These are phyloP conservation scores for Rhodomyrtus psidioides DNA, from an alignment of 441 rosid genomes.

Conservation along the genomic window DNA sequence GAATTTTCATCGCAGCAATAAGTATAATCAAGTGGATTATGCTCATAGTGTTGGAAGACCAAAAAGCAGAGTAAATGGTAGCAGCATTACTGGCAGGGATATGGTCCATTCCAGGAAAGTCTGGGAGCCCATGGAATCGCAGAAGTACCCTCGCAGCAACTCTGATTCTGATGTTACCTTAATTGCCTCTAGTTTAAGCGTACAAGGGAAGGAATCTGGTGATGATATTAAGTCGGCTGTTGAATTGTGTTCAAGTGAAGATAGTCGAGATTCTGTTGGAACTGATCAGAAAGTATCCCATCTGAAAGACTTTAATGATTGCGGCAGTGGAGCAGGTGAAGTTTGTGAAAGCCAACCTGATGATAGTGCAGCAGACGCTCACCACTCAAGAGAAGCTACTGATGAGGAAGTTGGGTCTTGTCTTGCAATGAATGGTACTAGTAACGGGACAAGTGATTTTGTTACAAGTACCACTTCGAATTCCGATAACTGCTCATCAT, in stretches of 20 bases:
- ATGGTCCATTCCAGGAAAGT: constrained; percentile 38
- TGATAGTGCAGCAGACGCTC: constrained; percentile 18
- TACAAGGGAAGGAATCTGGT: constrained; percentile 23
- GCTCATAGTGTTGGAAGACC: constrained; percentile 44
- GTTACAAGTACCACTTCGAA: constrained; percentile 39
- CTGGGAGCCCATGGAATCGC: constrained; percentile 70
- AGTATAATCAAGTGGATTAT: constrained; percentile 43
- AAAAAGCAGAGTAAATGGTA: constrained; percentile 34
- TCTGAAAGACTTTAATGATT: constrained; percentile 15
- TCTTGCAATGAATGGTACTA: constrained; percentile 12
- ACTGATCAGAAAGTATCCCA: constrained; percentile 19
- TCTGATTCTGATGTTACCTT: constrained; percentile 46
- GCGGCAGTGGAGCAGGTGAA: constrained; percentile 14
- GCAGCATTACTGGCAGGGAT: constrained; percentile 34
- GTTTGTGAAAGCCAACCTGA: constrained; percentile 14
- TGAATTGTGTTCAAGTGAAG: constrained; percentile 25
- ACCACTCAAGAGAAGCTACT: constrained; percentile 21
- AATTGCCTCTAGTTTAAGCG: constrained; percentile 34
- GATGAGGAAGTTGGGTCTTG: constrained; percentile 22
- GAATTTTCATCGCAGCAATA: constrained; percentile 53
- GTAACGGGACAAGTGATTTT: constrained; percentile 30
- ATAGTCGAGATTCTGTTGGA: constrained; percentile 25
- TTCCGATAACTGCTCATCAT: constrained; percentile 82
- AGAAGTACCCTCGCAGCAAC: constrained; percentile 49
- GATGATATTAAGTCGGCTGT: constrained; percentile 21